These are phyloP conservation scores for Pichia sp. DNA, from an alignment of 1,139 yeast species.

Conservation along the genomic window DNA sequence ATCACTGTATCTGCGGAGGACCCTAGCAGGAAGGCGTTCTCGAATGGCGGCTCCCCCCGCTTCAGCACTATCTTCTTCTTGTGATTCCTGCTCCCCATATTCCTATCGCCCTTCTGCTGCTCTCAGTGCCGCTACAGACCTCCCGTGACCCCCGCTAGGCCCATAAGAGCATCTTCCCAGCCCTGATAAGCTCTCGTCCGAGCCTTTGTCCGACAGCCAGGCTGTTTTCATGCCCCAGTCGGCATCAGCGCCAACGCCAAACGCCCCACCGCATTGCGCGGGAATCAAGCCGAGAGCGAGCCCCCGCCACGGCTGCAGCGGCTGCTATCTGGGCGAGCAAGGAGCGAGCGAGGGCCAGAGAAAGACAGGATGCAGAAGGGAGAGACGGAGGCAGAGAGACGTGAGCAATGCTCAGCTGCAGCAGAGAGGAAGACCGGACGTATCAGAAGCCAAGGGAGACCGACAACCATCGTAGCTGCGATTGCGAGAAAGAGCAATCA, in stretches of 20 bases:
- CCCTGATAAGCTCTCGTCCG: not conserved
- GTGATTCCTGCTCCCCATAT: conserved; percentile 9
- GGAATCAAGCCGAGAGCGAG: not conserved
- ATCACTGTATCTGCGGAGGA: conserved; percentile 17
- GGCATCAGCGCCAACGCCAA: no score
- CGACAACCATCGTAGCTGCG: no score
- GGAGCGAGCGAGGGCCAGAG: not conserved
- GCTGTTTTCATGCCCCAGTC: not conserved
- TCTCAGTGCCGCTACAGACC: no score
- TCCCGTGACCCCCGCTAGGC: not conserved
- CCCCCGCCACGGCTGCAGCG: not conserved
- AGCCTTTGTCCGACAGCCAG: not conserved
- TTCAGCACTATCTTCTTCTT: not conserved
- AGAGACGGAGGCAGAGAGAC: not conserved
- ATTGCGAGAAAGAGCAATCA: no score
- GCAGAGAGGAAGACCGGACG: no score
- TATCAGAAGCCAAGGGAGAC: no score
- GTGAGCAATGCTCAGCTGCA: not conserved
- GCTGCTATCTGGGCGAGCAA: not conserved
- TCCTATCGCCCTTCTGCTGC: not conserved
- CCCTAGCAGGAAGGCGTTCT: conserved; percentile 9
- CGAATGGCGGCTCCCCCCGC: not conserved
- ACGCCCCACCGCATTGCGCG: not conserved
- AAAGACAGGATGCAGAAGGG: not conserved
- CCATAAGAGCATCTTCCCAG: not conserved